Conservation (phyloP, 305 asterid genomes). For the Withania somnifera region DNA sequence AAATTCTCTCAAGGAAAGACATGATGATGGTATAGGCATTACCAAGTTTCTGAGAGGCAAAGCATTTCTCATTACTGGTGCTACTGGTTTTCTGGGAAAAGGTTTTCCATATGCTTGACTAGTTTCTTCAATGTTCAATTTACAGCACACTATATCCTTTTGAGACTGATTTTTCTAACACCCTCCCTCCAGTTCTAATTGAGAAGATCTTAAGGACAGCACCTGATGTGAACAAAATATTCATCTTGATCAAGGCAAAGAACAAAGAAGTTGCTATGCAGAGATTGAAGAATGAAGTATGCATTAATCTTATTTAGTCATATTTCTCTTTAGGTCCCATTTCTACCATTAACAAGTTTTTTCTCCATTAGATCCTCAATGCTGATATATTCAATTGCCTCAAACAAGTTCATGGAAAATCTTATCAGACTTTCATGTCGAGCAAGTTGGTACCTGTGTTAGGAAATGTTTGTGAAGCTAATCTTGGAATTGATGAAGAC, state of each 20-base stretch:
- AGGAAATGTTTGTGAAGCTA: slow-evolving; percentile 72
- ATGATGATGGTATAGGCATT: slow-evolving; percentile 64
- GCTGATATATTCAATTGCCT: slow-evolving; percentile 76
- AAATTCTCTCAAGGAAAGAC: too few relatives aligned
- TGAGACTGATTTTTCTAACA: neutral
- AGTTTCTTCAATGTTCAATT: neutral
- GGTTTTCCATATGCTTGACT: too few relatives aligned
- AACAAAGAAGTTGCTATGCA: slow-evolving; percentile 57
- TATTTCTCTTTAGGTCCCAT: neutral
- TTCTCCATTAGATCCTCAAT: slow-evolving; percentile 42
- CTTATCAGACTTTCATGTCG: slow-evolving; percentile 71
- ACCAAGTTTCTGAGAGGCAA: slow-evolving; percentile 52
- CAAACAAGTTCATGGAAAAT: slow-evolving; percentile 68
- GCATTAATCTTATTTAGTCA: neutral
- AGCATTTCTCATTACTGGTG: slow-evolving; percentile 61
- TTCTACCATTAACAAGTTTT: neutral
- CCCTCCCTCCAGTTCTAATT: slow-evolving; percentile 50
- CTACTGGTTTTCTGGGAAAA: slow-evolving; percentile 82
- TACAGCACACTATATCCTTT: neutral
- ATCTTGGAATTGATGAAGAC: slow-evolving; percentile 63
- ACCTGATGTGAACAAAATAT: slow-evolving; percentile 77
- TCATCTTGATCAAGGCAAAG: slow-evolving; percentile 72
- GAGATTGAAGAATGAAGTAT: slow-evolving; percentile 76
- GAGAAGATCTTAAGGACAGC: slow-evolving; percentile 83
- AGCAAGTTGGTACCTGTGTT: slow-evolving; percentile 79